phyloP scores from a whole-genome alignment of 495 filamentous ascomycete genomes.

The Aspergillus mulundensis region DNA sequence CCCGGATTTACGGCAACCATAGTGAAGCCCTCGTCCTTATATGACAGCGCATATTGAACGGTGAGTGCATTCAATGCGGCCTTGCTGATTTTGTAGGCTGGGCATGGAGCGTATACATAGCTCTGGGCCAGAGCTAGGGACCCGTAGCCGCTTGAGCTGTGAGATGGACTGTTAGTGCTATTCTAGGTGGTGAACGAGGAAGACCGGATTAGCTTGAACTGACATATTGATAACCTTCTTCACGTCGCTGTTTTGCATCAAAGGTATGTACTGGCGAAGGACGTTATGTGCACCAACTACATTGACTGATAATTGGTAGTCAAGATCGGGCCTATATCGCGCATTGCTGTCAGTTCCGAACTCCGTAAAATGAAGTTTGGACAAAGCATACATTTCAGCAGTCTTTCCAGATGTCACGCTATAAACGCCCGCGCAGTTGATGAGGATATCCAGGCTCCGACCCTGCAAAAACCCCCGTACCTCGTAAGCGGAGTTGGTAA shows the following conservation, averaged over 20 bases:
- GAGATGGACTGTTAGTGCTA: neutral
- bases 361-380: neutral
- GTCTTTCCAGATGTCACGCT: slow-evolving; percentile 17
- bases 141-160: slow-evolving; percentile 29
- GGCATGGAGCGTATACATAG: slow-evolving; percentile 23
- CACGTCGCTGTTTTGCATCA: slow-evolving; percentile 29
- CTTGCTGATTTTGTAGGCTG: slow-evolving; percentile 47
- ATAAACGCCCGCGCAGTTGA: slow-evolving; percentile 42
- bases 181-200: neutral
- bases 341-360: neutral
- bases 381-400: slow-evolving; percentile 18
- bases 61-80: slow-evolving; percentile 43
- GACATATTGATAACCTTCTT: slow-evolving; percentile 47
- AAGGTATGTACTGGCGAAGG: slow-evolving; percentile 32
- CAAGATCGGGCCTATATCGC: slow-evolving; percentile 24
- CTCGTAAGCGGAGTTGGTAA: slow-evolving; percentile 34
- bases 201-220: slow-evolving; percentile 6
- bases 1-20: slow-evolving; percentile 40
- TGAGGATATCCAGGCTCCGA: slow-evolving; percentile 41
- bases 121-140: slow-evolving; percentile 24
- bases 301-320: slow-evolving; percentile 32
- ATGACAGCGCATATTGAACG: slow-evolving; percentile 37
- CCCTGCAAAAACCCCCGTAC: slow-evolving; percentile 26
- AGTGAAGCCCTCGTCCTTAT: slow-evolving; percentile 32
- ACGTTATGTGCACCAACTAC: slow-evolving; percentile 36